Conservation (phyloP, 805 yeast species). For the Myxozyma sirexii region DNA sequence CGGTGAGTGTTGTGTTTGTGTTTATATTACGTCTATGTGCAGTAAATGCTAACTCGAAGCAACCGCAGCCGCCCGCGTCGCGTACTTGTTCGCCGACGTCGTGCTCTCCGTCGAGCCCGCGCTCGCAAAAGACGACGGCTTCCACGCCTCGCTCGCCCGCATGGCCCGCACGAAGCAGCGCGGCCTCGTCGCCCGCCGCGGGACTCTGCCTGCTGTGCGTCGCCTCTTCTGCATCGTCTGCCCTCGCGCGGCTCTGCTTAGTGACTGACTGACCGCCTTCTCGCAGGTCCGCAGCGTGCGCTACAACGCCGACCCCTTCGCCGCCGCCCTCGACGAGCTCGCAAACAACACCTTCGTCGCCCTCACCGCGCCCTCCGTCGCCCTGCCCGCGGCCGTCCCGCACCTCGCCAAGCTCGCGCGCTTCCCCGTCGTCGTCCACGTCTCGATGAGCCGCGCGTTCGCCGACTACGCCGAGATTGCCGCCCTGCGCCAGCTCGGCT, state of each 20-base stretch:
- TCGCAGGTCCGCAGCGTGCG: constrained; percentile 39
- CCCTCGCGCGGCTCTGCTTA: not conserved
- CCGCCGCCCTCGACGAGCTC: constrained; percentile 46
- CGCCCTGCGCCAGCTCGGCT: constrained; percentile 71
- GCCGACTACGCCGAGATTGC: constrained; percentile 71
- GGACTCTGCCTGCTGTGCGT: constrained; percentile 26
- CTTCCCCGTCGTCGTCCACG: constrained; percentile 60
- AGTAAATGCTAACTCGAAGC: not conserved
- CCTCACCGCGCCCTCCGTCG: constrained; percentile 55
- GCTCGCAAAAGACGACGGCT: constrained; percentile 16
- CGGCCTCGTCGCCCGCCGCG: constrained; percentile 30
- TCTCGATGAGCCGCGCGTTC: constrained; percentile 41
- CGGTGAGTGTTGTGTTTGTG: constrained; percentile 13
- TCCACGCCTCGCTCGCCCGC: constrained; percentile 26
- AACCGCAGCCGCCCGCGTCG: constrained; percentile 29
- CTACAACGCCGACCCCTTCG: constrained; percentile 58
- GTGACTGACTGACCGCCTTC: not conserved
- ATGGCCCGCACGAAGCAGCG: constrained; percentile 26
- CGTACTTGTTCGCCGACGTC: constrained; percentile 31
- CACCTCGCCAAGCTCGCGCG: constrained; percentile 49
- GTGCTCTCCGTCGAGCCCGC: constrained; percentile 32
- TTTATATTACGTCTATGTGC: not conserved
- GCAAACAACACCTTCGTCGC: constrained; percentile 44
- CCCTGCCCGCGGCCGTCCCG: constrained; percentile 64
- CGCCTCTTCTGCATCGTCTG: not conserved